Percentiles rank a stretch among this genome's conserved stretches.
phyloP scores from a whole-genome alignment of 1,284 basidiomycete species.

The Ganoderma lingzhi region DNA sequence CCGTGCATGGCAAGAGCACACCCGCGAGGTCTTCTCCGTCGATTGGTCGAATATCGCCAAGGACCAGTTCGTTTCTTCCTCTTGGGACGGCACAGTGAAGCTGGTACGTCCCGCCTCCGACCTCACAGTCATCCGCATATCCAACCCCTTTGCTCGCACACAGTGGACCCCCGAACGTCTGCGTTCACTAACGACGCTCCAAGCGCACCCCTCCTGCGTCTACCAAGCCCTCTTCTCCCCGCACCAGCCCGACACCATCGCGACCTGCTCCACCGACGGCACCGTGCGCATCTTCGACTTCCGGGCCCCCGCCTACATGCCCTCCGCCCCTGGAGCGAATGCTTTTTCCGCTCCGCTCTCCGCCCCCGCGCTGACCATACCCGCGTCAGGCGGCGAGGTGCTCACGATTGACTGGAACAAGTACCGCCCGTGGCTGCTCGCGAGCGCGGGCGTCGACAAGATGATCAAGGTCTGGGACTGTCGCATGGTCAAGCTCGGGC shows the following conservation, averaged over 20 bases:
- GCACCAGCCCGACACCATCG: constrained; percentile 83
- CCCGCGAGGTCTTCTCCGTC: constrained; percentile 91
- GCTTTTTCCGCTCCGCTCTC: constrained; percentile 69
- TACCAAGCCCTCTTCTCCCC: constrained; percentile 94
- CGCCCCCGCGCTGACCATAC: constrained; percentile 72
- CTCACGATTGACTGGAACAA: constrained; percentile 94
- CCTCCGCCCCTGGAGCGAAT: constrained; percentile 45
- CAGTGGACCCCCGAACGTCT: constrained; percentile 91
- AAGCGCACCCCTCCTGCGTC: constrained; percentile 85
- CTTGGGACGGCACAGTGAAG: constrained; percentile 94
- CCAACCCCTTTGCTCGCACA: not conserved
- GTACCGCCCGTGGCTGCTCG: constrained; percentile 82
- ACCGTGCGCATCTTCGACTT: constrained; percentile 85
- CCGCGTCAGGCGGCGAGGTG: constrained; percentile 75
- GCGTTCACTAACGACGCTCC: constrained; percentile 81
- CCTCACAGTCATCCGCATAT: not conserved
- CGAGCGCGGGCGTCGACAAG: constrained; percentile 86
- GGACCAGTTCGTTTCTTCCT: constrained; percentile 86
- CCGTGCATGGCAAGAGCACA: constrained; percentile 93
- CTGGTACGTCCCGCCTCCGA: constrained; percentile 61
- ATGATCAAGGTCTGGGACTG: constrained; percentile 86
- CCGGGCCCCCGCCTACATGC: constrained; percentile 58
- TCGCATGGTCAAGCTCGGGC: constrained; percentile 72
- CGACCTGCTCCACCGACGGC: constrained; percentile 88
- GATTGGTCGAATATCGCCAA: constrained; percentile 98